phyloP scores from a whole-genome alignment of 2,329 filamentous ascomycete species.

The Microdochium nivale region DNA sequence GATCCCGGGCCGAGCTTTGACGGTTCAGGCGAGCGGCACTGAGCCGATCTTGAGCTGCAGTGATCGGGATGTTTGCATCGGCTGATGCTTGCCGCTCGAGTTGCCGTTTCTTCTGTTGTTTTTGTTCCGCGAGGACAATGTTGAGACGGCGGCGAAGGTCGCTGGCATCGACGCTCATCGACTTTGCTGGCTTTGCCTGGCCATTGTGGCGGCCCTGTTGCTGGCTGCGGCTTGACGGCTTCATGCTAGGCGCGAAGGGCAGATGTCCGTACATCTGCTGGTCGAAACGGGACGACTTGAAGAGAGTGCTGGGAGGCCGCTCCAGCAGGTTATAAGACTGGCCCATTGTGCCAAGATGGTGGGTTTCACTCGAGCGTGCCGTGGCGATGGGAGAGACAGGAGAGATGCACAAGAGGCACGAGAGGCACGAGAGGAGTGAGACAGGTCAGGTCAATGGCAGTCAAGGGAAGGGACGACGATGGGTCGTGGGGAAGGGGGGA shows the following conservation, averaged over 20 bases:
- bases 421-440: too few relatives aligned
- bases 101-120: constrained; percentile 27
- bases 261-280: background rate
- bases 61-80: background rate
- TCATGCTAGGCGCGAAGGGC: background rate
- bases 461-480: too few relatives aligned
- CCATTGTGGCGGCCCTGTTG: constrained; percentile 1
- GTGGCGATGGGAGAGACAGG: too few relatives aligned
- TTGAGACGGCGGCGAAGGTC: constrained; percentile 45
- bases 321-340: background rate
- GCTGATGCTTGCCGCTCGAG: constrained; percentile 17
- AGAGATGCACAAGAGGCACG: too few relatives aligned
- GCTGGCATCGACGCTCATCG: constrained; percentile 40
- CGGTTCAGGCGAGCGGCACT: background rate
- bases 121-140: constrained; percentile 41
- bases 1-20: background rate
- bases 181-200: constrained; percentile 11
- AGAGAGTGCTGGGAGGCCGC: background rate
- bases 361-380: too few relatives aligned
- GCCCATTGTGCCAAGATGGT: background rate
- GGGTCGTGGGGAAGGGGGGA: too few relatives aligned
- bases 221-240: background rate
- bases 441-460: too few relatives aligned
- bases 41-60: background rate
- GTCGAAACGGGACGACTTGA: background rate